A percentile compares a stretch with the other conserved stretches of the same genome.
These are phyloP conservation scores for Dryadomyces sulphureus DNA, from an alignment of 2,329 filamentous ascomycete genomes.

Conservation along the genomic window DNA sequence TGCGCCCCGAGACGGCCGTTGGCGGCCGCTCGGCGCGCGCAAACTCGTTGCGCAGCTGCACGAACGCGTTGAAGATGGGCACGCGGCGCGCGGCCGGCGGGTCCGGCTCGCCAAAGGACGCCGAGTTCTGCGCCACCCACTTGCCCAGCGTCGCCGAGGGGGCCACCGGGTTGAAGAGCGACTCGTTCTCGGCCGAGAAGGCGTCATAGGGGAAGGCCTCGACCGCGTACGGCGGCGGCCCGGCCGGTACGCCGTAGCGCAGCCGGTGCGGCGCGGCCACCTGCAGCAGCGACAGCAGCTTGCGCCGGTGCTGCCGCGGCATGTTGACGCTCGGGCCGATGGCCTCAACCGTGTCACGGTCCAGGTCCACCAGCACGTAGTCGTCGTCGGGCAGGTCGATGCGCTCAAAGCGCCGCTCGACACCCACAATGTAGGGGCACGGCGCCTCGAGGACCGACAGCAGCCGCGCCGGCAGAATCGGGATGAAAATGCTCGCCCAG, in stretches of 20 bases:
- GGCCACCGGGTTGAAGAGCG: constrained; percentile 61
- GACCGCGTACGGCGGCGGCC: constrained; percentile 81
- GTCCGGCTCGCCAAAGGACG: constrained; percentile 62
- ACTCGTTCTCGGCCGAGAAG: constrained; percentile 74
- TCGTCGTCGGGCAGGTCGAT: constrained; percentile 85
- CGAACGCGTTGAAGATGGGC: constrained; percentile 83
- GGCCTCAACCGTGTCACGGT: constrained; percentile 79
- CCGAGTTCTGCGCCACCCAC: constrained; percentile 79
- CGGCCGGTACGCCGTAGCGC: constrained; percentile 72
- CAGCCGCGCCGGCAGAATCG: constrained; percentile 72
- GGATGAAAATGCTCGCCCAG: constrained; percentile 91
- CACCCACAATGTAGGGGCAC: constrained; percentile 92
- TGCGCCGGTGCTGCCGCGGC: constrained; percentile 78
- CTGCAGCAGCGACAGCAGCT: constrained; percentile 77
- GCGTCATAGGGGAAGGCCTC: constrained; percentile 86
- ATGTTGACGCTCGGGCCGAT: constrained; percentile 59
- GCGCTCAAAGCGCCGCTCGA: constrained; percentile 80
- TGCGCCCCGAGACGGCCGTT: constrained; percentile 51
- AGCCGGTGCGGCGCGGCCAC: constrained; percentile 80
- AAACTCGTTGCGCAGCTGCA: constrained; percentile 56
- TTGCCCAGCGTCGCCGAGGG: constrained; percentile 61
- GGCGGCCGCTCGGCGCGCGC: constrained; percentile 59
- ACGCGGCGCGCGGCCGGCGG: constrained; percentile 34
- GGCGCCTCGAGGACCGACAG: constrained; percentile 86
- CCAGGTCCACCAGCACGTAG: constrained; percentile 86